phyloP scores from a whole-genome alignment of 257 asterid genomes.

The Solanum tarapatanum region DNA sequence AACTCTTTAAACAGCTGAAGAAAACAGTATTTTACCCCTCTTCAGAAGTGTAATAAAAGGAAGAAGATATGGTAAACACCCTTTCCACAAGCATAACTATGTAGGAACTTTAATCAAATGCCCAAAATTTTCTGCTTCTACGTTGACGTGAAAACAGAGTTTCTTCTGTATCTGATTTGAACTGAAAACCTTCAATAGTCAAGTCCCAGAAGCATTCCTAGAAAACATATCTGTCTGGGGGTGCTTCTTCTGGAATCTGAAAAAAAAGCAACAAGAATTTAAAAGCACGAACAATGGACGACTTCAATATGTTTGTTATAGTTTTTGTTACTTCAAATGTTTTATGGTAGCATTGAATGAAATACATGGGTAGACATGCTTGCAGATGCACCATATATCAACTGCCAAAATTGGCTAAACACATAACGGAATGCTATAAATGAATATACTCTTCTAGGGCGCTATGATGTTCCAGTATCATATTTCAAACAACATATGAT shows the following conservation, averaged over 20 bases:
- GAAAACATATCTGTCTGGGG: conserved; percentile 35
- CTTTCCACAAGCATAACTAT: not conserved
- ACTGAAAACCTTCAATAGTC: not conserved
- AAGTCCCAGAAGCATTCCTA: conserved; percentile 10
- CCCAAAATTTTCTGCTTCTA: not conserved
- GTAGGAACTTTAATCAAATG: not conserved
- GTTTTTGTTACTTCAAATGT: not conserved
- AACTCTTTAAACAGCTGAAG: not conserved
- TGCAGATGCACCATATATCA: not conserved
- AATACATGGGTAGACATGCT: not conserved
- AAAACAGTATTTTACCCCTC: not conserved
- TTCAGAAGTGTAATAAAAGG: not conserved
- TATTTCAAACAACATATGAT: not conserved
- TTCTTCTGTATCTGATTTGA: not conserved
- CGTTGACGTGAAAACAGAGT: not conserved
- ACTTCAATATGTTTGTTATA: not conserved
- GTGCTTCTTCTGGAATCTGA: conserved; percentile 73
- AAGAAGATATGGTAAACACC: not conserved
- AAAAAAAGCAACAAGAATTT: not conserved
- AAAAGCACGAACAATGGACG: not conserved
- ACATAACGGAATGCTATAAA: not conserved
- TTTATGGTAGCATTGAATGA: not conserved
- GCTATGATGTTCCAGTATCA: not conserved
- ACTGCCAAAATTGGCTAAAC: not conserved
- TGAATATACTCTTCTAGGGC: not conserved